Conservation (phyloP, 2,329 filamentous ascomycete species). For the Ceratocystis alfenasii region DNA sequence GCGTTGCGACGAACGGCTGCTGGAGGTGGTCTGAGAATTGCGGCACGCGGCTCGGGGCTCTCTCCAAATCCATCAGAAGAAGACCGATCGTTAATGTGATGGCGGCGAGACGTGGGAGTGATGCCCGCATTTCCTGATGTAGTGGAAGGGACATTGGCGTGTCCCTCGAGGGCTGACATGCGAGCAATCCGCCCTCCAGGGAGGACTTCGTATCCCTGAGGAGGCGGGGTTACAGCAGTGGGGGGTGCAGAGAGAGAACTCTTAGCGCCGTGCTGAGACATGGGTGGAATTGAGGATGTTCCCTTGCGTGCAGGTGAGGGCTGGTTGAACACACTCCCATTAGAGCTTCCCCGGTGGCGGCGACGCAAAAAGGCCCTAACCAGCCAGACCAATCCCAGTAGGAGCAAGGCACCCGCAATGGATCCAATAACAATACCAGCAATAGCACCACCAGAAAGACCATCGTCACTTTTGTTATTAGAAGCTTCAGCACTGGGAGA, state of each 20-base stretch:
- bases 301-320: slow-evolving; percentile 58
- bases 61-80: slow-evolving; percentile 62
- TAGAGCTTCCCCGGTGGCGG: slow-evolving; percentile 49
- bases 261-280: slow-evolving; percentile 24
- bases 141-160: slow-evolving; percentile 47
- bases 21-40: slow-evolving; percentile 43
- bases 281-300: slow-evolving; percentile 33
- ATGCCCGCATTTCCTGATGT: slow-evolving; percentile 15
- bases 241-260: slow-evolving; percentile 20
- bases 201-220: slow-evolving; percentile 57
- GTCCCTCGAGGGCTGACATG: slow-evolving; percentile 85
- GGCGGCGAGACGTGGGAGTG: slow-evolving; percentile 26
- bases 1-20: slow-evolving; percentile 58
- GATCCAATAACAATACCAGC: slow-evolving; percentile 82
- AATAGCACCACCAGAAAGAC: slow-evolving; percentile 71
- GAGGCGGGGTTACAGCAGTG: slow-evolving; percentile 23
- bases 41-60: slow-evolving; percentile 55
- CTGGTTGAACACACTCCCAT: slow-evolving; percentile 70
- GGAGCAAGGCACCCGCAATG: slow-evolving; percentile 54
- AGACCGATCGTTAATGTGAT: slow-evolving; percentile 43
- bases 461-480: slow-evolving; percentile 24
- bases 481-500: slow-evolving; percentile 30
- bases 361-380: slow-evolving; percentile 44
- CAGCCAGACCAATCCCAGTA: slow-evolving; percentile 59
- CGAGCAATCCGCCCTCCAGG: slow-evolving; percentile 83